Conservation (phyloP, 2,329 filamentous ascomycete genomes). For the Anthostomella pinea region DNA sequence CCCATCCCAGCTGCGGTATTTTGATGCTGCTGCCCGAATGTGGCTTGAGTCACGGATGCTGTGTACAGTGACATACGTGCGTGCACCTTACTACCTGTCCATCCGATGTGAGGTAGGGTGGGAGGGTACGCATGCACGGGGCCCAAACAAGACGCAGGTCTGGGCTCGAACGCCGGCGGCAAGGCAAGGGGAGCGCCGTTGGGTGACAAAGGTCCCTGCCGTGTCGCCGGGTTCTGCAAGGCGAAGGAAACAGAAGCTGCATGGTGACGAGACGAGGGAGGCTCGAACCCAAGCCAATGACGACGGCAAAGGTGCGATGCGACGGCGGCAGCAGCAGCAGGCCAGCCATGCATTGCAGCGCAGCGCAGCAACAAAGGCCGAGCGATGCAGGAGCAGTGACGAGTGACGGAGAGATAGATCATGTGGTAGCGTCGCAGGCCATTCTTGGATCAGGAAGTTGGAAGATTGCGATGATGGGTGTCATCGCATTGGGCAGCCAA, state of each 20-base stretch:
- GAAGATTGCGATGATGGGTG: conserved; percentile 7
- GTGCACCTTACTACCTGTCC: no score
- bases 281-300: not conserved
- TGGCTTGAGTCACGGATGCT: conserved; percentile 1
- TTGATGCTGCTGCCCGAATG: conserved; percentile 11
- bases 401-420: not conserved
- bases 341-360: not conserved
- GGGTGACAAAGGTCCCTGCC: conserved; percentile 18
- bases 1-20: conserved; percentile 23
- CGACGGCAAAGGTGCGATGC: conserved; percentile 2
- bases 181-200: conserved; percentile 1
- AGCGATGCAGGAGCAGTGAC: not conserved
- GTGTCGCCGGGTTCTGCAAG: conserved; percentile 26
- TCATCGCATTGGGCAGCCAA: conserved; percentile 4
- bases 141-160: conserved; percentile 15
- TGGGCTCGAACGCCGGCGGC: not conserved
- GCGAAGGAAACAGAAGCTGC: conserved; percentile 27
- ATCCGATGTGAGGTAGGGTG: no score
- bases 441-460: conserved; percentile 1
- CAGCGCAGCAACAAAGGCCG: not conserved
- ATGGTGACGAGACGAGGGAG: conserved; percentile 10
- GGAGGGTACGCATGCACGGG: no score
- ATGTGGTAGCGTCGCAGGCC: not conserved
- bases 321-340: not conserved
- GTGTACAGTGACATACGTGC: conserved; percentile 2